Conservation (phyloP, 2,329 filamentous ascomycete genomes). For the Fusarium siculi region DNA sequence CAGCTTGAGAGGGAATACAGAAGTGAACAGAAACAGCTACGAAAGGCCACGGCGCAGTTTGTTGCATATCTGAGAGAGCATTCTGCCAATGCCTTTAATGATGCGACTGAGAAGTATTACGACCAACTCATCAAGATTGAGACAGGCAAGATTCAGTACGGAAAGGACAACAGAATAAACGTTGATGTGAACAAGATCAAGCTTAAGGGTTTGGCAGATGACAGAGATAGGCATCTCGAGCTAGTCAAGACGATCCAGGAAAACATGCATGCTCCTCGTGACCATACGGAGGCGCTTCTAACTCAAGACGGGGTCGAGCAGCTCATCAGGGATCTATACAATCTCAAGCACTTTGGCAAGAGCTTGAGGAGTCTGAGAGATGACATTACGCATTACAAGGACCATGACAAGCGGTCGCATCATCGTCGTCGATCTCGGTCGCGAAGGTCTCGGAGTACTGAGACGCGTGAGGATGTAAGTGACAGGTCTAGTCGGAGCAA, state of each 20-base stretch:
- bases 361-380: constrained; percentile 9
- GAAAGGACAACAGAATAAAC: neutral
- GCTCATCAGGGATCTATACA: constrained; percentile 10
- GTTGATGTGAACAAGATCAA: constrained; percentile 9
- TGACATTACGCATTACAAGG: neutral
- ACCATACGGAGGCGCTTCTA: neutral
- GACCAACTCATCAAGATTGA: constrained; percentile 8
- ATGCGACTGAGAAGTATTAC: constrained; percentile 16
- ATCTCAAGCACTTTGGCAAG: constrained; percentile 19
- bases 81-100: constrained; percentile 6
- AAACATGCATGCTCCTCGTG: constrained; percentile 2
- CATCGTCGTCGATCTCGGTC: neutral
- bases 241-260: constrained; percentile 21
- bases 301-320: constrained; percentile 1
- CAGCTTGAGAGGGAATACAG: neutral
- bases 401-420: neutral
- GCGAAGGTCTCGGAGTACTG: neutral
- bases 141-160: neutral
- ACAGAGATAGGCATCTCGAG: constrained; percentile 16
- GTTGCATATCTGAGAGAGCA: constrained; percentile 10
- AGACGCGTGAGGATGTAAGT: neutral
- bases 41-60: constrained; percentile 8
- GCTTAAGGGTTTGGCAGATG: constrained; percentile 1
- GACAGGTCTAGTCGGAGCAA: neutral
- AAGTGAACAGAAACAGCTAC: neutral